A percentile compares a stretch with the other conserved stretches of the same genome.
These are phyloP conservation scores for Jatropha podagrica DNA, from an alignment of 441 rosid genomes.

Conservation along the genomic window DNA sequence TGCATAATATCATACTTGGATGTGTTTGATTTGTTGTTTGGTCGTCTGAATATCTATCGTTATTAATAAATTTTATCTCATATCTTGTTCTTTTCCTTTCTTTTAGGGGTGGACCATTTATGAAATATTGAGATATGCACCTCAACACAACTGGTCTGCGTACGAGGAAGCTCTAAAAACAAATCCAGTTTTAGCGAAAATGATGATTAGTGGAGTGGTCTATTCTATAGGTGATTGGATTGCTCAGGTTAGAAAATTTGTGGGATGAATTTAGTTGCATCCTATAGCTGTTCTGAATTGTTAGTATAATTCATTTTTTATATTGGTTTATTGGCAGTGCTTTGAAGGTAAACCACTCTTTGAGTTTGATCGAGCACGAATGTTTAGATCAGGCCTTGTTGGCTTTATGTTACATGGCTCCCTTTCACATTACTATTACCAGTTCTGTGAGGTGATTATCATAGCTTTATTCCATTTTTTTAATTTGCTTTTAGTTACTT, in stretches of 20 bases:
- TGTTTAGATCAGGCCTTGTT: constrained; percentile 90
- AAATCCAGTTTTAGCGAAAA: constrained; percentile 90
- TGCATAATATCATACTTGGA: constrained; percentile 6
- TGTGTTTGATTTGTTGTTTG: constrained; percentile 12
- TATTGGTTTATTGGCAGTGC: constrained; percentile 44
- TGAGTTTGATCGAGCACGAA: constrained; percentile 77
- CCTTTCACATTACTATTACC: constrained; percentile 90
- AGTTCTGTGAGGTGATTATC: constrained; percentile 73
- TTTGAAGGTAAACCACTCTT: constrained; percentile 87
- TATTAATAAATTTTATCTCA: background rate
- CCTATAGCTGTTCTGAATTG: constrained; percentile 6
- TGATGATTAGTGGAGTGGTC: constrained; percentile 91
- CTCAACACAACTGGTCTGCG: constrained; percentile 93
- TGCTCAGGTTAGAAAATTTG: constrained; percentile 66
- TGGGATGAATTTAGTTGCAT: constrained; percentile 2
- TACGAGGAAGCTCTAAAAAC: constrained; percentile 82
- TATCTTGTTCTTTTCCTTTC: constrained; percentile 20
- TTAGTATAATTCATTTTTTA: background rate
- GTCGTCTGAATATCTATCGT: background rate
- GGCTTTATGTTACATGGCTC: constrained; percentile 95
- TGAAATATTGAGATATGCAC: constrained; percentile 86
- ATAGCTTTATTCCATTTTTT: background rate
- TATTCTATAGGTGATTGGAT: constrained; percentile 97
- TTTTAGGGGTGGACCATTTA: constrained; percentile 86
- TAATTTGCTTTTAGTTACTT: background rate